Conservation (phyloP, 176 grass and related monocot genomes). For the Triticum aestivum region DNA sequence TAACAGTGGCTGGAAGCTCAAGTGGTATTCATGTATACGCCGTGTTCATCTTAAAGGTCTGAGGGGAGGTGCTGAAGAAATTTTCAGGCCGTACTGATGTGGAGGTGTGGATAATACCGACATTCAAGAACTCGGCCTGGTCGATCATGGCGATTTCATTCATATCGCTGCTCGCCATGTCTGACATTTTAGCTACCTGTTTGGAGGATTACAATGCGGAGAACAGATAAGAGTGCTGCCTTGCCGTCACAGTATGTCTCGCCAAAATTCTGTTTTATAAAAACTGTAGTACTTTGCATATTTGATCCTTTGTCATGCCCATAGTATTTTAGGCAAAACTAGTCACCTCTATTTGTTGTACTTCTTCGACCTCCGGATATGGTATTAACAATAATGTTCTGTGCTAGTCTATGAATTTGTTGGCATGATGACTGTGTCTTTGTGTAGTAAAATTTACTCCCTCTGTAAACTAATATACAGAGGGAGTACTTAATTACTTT, state of each 20-base stretch:
- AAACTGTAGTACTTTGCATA: neutral
- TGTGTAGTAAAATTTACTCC: neutral
- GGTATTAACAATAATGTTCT: neutral
- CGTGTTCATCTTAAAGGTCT: conserved; percentile 24
- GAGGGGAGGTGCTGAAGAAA: conserved; percentile 67
- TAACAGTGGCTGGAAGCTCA: no score
- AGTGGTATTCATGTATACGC: no score
- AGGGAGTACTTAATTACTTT: neutral
- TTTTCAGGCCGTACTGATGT: conserved; percentile 60
- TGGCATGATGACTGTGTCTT: neutral
- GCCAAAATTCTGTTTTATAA: neutral
- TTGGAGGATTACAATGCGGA: conserved; percentile 82
- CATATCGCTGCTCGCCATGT: conserved; percentile 87
- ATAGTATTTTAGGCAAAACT: neutral
- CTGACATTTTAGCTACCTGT: conserved; percentile 79
- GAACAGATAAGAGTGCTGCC: conserved; percentile 85
- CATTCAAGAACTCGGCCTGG: conserved; percentile 78
- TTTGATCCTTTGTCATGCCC: neutral
- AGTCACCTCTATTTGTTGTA: neutral
- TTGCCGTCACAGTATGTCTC: conserved; percentile 58
- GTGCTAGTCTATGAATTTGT: neutral
- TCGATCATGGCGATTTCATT: conserved; percentile 86
- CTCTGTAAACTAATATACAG: no score
- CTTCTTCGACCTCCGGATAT: conserved; percentile 4
- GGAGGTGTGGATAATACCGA: conserved; percentile 85